Base-by-base conservation (phyloP, 371 early-diverging fungal genomes). In the Apophysomyces variabilis region DNA sequence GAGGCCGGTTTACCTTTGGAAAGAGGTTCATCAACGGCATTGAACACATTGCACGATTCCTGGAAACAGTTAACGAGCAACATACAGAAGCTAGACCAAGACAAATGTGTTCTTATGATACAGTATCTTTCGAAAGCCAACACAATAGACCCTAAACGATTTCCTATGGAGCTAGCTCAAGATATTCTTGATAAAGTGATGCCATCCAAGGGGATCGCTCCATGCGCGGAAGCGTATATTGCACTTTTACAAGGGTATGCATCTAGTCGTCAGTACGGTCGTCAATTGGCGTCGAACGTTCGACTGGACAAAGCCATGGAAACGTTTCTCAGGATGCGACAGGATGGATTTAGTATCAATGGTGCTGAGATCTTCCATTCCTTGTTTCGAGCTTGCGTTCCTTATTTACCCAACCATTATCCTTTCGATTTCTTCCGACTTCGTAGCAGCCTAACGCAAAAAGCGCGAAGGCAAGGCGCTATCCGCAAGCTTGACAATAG, bases 381-480 rank as follows among this genome's bases (percentile, higher is more conserved):
- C 0, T 67, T 83, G 8, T 73, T 76, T 63, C 64, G 67, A 32
- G 83, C 83, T 9, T 80, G 83, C 54, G 43, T 80, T 38, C 83
- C 83, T 26, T 77, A 80, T 45, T 58, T 46, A 7, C 37, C 38
- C 36, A 71, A 70, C 4, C 39, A 66, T n/a, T 83, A 72, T 45
- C 65, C 72, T 11, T 80, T 70, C 38, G 83, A 83, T 32, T 58
- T 78, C 50, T 77, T 78, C 39, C 45, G 35, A n/a, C 56, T 66
- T 14, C 62, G 43, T 38, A 64, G 16, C 39, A 18, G 11, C 54
- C 60, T 16, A 54, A 59, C 45, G 37, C 59, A n/a, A 38, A 50
- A 50, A 50, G 54, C 54, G 3, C 16, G 54, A 21, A 50, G 21
- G 21, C 54, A 50, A 50, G 54, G 54, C 21, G 54, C 54, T 21